Evolutionary conservation across 495 filamentous ascomycete genomes (phyloP), one percentile per base, ranked within the genome.

Genomic region (Penicillium pulvis): DNA sequence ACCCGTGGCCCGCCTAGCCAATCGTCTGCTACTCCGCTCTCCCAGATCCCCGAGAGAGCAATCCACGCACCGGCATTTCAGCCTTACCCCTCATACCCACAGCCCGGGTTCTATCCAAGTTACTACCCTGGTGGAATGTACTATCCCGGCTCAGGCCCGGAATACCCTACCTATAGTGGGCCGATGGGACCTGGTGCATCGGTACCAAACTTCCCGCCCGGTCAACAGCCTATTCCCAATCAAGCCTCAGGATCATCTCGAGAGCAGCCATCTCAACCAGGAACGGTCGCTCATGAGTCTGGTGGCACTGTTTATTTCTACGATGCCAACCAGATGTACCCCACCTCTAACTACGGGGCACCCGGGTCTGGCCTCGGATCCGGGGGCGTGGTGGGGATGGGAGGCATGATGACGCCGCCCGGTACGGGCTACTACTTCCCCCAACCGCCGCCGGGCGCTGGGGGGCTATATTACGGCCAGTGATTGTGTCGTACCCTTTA

Each of bases 261-360:
- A 46, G 72, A 83, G 66, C 61, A 79, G 69, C 67, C 72, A 2
- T 74, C 82, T 4, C 83, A 85, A 55, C 71, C 83, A 8, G 88
- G 84, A 61, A 88, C 91, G 28, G 89, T 98, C 49, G 91, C 92
- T 3, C 93, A 97, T 67, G 94, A 98, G 75, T 84, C 86, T 61
- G 92, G 93, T 60, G 94, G 95, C 47, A 97, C 93, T 79, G 92
- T 96, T 4, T 98, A 96, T 71, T 99, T 96, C 70, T 92, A 92
- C 57, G 88, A 96, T 65, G 81, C 89, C 31, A 81, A 86, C 10
- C 89, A 94, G 70, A 76, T 91, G 56, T 76, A 75, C 53, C 62
- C 75, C 11, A 80, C 80, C 43, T 67, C 81, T 9, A 81, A 85
- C 57, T 71, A 63, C 44, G 72, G 80, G 30, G 71, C 81, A 55